phyloP scores from a whole-genome alignment of 495 filamentous ascomycete genomes.

The Aspergillus steynii region DNA sequence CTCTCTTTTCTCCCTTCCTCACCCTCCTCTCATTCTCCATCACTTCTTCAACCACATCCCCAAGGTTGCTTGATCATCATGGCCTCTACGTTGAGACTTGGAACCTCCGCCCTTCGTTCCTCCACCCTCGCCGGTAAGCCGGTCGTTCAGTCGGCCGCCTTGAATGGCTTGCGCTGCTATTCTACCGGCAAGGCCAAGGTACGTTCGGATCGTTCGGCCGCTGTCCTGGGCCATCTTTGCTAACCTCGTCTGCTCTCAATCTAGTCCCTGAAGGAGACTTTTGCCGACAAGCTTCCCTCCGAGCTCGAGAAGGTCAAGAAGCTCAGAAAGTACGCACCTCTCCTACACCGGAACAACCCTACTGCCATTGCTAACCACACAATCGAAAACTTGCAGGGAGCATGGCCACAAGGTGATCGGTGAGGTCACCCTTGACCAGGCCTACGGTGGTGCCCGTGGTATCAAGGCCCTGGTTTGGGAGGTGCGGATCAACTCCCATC shows the following conservation, averaged over 20 bases:
- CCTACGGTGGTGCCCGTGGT: conserved; percentile 97
- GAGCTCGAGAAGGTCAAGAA: conserved; percentile 99
- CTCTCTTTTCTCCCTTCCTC: conserved; percentile 29
- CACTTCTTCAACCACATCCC: conserved; percentile 28
- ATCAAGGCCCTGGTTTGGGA: conserved; percentile 99
- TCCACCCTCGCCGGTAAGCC: conserved; percentile 61
- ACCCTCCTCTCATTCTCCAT: conserved; percentile 28
- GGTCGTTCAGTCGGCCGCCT: conserved; percentile 65
- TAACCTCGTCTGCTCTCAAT: background rate
- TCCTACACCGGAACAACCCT: background rate
- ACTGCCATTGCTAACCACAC: conserved; percentile 23
- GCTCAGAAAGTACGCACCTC: conserved; percentile 75
- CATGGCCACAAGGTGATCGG: conserved; percentile 92
- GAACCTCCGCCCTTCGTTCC: conserved; percentile 72
- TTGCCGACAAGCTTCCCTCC: conserved; percentile 89
- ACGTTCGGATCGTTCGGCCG: conserved; percentile 20
- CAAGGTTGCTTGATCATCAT: conserved; percentile 54
- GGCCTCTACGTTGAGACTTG: conserved; percentile 77
- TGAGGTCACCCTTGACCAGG: conserved; percentile 98
- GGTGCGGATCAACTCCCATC: conserved; percentile 39
- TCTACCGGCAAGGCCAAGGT: conserved; percentile 86
- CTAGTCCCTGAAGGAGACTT: conserved; percentile 96
- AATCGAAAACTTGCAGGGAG: conserved; percentile 57
- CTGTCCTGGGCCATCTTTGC: background rate
- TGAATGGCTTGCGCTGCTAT: conserved; percentile 84